These are phyloP conservation scores for Hygrocybe punicea DNA, from an alignment of 768 basidiomycete species.

Conservation along the genomic window DNA sequence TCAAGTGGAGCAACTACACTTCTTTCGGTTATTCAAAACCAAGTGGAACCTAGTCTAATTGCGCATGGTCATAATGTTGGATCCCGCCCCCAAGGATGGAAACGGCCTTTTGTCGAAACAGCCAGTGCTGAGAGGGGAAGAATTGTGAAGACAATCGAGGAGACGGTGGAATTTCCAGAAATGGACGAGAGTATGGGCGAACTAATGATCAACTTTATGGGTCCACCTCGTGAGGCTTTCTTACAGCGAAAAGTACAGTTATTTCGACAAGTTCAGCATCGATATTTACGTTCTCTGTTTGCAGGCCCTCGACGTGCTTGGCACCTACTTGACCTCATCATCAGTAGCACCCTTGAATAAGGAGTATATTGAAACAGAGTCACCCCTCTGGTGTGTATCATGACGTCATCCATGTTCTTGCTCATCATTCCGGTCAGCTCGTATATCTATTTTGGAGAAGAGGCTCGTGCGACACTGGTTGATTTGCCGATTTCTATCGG, in stretches of 20 bases:
- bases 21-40: constrained; percentile 72
- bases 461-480: constrained; percentile 64
- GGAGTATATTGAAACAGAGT: constrained; percentile 87
- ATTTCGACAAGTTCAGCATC: background rate
- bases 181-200: constrained; percentile 95
- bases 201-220: constrained; percentile 70
- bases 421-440: constrained; percentile 45
- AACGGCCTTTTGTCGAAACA: constrained; percentile 91
- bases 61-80: constrained; percentile 71
- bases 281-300: constrained; percentile 1
- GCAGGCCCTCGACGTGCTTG: constrained; percentile 80
- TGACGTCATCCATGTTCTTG: background rate
- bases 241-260: constrained; percentile 61
- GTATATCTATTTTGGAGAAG: constrained; percentile 81
- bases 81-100: constrained; percentile 75
- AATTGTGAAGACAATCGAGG: constrained; percentile 50
- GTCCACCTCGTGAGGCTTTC: constrained; percentile 69
- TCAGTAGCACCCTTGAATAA: constrained; percentile 80
- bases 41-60: constrained; percentile 80
- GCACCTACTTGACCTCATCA: constrained; percentile 86
- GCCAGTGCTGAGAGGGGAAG: constrained; percentile 59
- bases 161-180: constrained; percentile 89
- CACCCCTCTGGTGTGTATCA: constrained; percentile 69
- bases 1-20: constrained; percentile 72
- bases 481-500: constrained; percentile 76